Evolutionary conservation across 441 rosid genomes (phyloP), one percentile per base, ranked within the genome.

Genomic region (Syzygium malaccense): DNA sequence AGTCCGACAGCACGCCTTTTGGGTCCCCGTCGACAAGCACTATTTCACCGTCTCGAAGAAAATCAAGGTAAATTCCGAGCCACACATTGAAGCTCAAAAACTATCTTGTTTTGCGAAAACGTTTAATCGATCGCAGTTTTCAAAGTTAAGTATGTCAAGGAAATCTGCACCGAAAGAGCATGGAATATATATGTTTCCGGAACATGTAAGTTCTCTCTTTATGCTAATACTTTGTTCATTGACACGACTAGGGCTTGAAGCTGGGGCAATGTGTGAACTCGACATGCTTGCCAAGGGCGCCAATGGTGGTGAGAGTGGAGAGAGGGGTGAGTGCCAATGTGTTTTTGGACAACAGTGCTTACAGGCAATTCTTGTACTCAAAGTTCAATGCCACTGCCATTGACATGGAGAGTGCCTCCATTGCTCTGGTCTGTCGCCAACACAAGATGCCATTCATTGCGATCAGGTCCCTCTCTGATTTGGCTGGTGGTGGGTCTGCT

Each of bases 341-440:
- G 25, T 94, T 90, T 57, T 86, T 95, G 8, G 97, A 95, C 93
- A 96, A 96, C 87, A 88, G 91, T 6, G 96, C 95, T 84, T 96
- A 93, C 54, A 49, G 97, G 23, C 91, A 92, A 9, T 95, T 95
- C 86, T 51, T 97, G 48, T 75, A 91, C 91, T 86, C 93, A 23
- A 94, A 92, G 87, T 96, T 96, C 92, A 94, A 95, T 30, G 94
- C 91, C 53, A 94, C 96, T 14, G 92, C 98, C 19, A 48, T 94
- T 1, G 98, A 97, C 89, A 95, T 95, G 98, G 99, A 97, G 87
- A 96, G 89, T 13, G 97, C 97, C 28, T 95, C 96, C 20, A 51
- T 96, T 23, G 98, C 96, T 51, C 91, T 96, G 17, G 88, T 94
- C 60, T 95, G 94, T 55, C 89, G 62, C 86, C 94, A 97, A 87